Evolutionary conservation across 2,329 filamentous ascomycete genomes (phyloP).

Genomic region (Epichloe gansuensis): DNA sequence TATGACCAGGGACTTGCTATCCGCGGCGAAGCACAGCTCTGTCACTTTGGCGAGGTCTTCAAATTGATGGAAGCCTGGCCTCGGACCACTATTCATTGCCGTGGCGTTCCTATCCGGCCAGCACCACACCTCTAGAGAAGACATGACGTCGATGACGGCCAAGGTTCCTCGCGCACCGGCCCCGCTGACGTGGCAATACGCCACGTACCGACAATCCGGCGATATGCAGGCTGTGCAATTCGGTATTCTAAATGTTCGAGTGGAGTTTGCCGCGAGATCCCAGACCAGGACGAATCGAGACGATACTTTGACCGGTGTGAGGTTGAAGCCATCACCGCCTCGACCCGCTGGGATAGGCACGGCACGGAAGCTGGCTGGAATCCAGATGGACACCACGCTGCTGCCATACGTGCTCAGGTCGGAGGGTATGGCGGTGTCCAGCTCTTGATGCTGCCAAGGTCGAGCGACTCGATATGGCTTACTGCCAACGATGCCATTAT

Average conservation of each 20-base stretch:
- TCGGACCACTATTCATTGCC: constrained; percentile 12
- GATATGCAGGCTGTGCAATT: constrained; percentile 26
- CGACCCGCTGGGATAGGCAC: constrained; percentile 16
- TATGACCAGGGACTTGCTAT: constrained; percentile 24
- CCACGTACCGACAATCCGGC: constrained; percentile 28
- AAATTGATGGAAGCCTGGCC: constrained; percentile 18
- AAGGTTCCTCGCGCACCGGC: constrained; percentile 22
- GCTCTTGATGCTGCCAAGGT: constrained; percentile 25
- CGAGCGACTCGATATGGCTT: constrained; percentile 24
- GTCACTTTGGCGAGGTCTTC: constrained; percentile 23
- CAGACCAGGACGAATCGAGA: constrained; percentile 26
- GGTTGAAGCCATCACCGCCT: constrained; percentile 19
- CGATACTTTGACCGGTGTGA: constrained; percentile 20
- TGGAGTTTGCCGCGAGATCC: constrained; percentile 27
- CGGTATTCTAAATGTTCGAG: constrained; percentile 26
- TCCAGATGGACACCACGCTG: constrained; percentile 28
- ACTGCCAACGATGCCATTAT: constrained; percentile 13
- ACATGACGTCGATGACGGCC: constrained; percentile 26
- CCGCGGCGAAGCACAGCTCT: constrained; percentile 26
- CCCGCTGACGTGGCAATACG: constrained; percentile 25
- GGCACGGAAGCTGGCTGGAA: constrained; percentile 24
- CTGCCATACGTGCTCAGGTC: constrained; percentile 26
- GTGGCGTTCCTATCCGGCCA: constrained; percentile 23
- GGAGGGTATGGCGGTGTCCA: constrained; percentile 27
- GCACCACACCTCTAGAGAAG: constrained; percentile 25